Evolutionary conservation across 257 asterid species (phyloP).

Genomic region (Nicotiana tabacum): DNA sequence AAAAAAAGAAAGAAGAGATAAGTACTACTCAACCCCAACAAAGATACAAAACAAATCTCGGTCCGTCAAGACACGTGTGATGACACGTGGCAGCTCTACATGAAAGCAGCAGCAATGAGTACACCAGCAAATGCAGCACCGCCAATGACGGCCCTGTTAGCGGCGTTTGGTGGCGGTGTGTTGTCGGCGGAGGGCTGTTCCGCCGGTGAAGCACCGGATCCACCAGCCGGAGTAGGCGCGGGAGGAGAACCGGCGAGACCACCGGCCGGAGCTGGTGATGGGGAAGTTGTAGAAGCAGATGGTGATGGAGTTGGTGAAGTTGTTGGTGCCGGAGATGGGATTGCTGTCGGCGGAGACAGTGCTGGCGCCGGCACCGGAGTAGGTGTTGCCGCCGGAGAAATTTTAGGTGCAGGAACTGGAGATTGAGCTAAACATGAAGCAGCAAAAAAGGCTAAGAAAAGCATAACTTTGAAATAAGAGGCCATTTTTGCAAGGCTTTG

Average conservation of each 20-base stretch:
- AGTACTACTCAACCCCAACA: slow-evolving; percentile 19
- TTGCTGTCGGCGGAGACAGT: slow-evolving; percentile 26
- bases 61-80: slow-evolving; percentile 28
- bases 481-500: slow-evolving; percentile 21
- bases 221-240: slow-evolving; percentile 26
- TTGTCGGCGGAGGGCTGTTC: slow-evolving; percentile 20
- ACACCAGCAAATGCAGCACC: slow-evolving; percentile 54
- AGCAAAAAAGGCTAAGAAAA: slow-evolving; percentile 46
- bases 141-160: slow-evolving; percentile 47
- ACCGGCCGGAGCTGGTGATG: slow-evolving; percentile 22
- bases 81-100: slow-evolving; percentile 27
- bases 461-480: slow-evolving; percentile 31
- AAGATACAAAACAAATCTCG: slow-evolving; percentile 18
- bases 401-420: slow-evolving; percentile 49
- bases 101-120: slow-evolving; percentile 51
- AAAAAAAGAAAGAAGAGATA: background rate
- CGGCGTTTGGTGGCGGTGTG: slow-evolving; percentile 42
- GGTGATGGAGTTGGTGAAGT: slow-evolving; percentile 16
- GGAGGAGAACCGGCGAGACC: slow-evolving; percentile 26
- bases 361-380: slow-evolving; percentile 38
- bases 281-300: slow-evolving; percentile 3
- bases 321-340: slow-evolving; percentile 12
- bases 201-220: slow-evolving; percentile 17
- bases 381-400: slow-evolving; percentile 55
- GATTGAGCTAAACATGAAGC: slow-evolving; percentile 62